Evolutionary conservation across 768 basidiomycete species (phyloP), one percentile per base, ranked within the genome.

Genomic region (Suillus sp.): DNA sequence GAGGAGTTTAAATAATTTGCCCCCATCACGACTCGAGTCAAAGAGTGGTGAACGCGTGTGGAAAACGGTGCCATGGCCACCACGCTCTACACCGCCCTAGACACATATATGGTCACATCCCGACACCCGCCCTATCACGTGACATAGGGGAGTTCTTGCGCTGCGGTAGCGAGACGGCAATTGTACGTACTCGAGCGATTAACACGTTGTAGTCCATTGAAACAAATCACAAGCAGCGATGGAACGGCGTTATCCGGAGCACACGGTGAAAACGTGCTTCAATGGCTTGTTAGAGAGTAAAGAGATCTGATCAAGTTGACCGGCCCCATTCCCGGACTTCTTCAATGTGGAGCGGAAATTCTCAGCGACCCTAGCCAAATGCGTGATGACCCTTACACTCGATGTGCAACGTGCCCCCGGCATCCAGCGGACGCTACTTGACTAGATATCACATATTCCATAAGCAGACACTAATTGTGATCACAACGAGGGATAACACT

Each of bases 371-470:
- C 14, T 48, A 27, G 7, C 51, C 51, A n/a, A 53, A 53, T 53
- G 10, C 1, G 32, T 55, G 55, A 37, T 16, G 55, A 56, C 55
- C 55, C 55, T 56, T 37, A 56, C 22, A 37, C 55, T 56, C 53
- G 50, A 59, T 38, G 59, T 56, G 47, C 67, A 68, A 71, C 71
- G 73, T 74, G 74, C 63, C 34, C 47, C 22, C 66, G 70, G 55
- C 37, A 67, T 20, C 42, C 68, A 57, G 74, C 73, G 73, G 65
- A 2, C 0, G 18, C 45, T 6, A 51, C 59, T 61, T 59, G 22
- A 13, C 42, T 25, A 18, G 34, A 62, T 34, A 40, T 71, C 66
- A 64, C 63, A 67, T 35, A 53, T 61, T 8, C 72, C 54, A 47
- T 38, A 63, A 66, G 14, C 2, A 9, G 63, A 64, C 9, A 56